phyloP scores from a whole-genome alignment of 148 eudicot species.

The Dianthus caryophyllus region DNA sequence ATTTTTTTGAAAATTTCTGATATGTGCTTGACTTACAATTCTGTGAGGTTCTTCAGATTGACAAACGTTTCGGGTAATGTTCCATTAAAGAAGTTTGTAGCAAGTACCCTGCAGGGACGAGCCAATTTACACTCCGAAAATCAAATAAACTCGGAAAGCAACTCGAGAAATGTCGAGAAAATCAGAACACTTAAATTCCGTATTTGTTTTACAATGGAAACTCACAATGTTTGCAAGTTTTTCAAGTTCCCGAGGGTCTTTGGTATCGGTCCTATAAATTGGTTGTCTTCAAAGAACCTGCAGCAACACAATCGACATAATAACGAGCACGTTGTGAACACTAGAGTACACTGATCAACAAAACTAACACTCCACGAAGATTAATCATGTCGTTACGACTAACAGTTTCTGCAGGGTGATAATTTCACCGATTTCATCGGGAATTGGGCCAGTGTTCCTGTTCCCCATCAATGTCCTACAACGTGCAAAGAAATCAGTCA shows the following conservation, averaged over 20 bases:
- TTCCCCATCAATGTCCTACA: conserved; percentile 58
- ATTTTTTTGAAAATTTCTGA: too few species aligned
- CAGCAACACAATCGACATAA: background rate
- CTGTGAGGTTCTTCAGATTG: conserved; percentile 52
- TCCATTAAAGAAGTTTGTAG: conserved; percentile 65
- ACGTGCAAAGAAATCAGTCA: background rate
- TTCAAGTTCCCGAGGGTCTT: conserved; percentile 59
- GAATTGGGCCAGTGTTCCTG: conserved; percentile 55
- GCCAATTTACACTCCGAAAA: background rate
- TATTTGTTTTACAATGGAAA: background rate
- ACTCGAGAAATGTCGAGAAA: too few species aligned
- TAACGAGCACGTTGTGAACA: too few species aligned
- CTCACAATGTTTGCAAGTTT: conserved; percentile 58
- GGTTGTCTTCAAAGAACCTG: conserved; percentile 62
- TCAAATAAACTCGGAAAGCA: too few species aligned
- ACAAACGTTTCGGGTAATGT: conserved; percentile 49
- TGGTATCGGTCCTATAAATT: conserved; percentile 59
- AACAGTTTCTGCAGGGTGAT: conserved; percentile 60
- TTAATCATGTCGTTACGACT: too few species aligned
- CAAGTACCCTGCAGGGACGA: conserved; percentile 47
- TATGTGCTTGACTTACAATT: conserved; percentile 60
- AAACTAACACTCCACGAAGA: too few species aligned
- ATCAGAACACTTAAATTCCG: background rate
- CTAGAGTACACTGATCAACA: too few species aligned
- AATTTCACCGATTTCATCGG: conserved; percentile 67